Conservation (phyloP, 2,329 filamentous ascomycete genomes). For the Colletotrichum sp. region DNA sequence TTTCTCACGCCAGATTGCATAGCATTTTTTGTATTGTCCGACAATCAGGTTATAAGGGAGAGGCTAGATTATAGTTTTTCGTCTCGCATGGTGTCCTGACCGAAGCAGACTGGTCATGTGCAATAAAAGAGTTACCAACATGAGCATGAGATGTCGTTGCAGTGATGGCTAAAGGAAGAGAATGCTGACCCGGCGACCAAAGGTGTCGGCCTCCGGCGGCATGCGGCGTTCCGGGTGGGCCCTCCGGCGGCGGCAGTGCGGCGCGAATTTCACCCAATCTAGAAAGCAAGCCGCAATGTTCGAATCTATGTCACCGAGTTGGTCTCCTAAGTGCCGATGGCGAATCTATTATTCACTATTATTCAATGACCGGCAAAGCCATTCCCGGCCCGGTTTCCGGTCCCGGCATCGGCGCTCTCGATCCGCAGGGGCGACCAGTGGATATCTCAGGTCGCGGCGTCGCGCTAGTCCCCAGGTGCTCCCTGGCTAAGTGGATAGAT, state of each 20-base stretch:
- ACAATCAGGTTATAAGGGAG: neutral
- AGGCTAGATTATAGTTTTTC: neutral
- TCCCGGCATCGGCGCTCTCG: conserved; percentile 4
- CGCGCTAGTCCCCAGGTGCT: conserved; percentile 3
- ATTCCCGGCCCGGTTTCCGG: conserved; percentile 14
- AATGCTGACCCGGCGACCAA: neutral
- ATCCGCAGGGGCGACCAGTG: neutral
- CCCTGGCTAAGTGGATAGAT: neutral
- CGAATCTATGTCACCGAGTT: neutral
- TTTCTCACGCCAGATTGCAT: neutral
- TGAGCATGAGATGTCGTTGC: neutral
- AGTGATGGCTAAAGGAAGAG: neutral
- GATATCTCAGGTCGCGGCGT: neutral
- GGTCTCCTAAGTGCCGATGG: neutral
- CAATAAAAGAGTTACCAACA: neutral
- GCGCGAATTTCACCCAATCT: neutral
- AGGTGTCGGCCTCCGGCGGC: neutral
- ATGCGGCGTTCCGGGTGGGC: neutral
- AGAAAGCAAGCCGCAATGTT: neutral
- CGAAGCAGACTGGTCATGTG: neutral
- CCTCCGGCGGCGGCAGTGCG: neutral
- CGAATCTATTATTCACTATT: neutral
- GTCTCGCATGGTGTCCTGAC: neutral
- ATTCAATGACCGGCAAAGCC: neutral
- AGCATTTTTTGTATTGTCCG: neutral